These are phyloP conservation scores for Monilinia fructicola DNA, from an alignment of 2,329 filamentous ascomycete species.

Conservation along the genomic window DNA sequence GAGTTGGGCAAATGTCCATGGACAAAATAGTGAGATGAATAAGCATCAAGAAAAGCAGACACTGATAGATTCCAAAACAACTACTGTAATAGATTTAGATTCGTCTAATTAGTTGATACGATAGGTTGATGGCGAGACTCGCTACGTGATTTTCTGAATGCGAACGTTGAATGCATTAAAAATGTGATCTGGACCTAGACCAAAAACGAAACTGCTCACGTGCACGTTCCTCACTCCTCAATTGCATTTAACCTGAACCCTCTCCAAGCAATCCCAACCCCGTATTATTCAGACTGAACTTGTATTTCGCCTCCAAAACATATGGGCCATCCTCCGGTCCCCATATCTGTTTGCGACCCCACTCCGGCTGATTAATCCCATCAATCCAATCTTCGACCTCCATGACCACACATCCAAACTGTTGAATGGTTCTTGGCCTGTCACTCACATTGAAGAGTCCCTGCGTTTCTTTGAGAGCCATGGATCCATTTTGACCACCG, in stretches of 20 bases:
- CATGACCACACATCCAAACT: constrained; percentile 85
- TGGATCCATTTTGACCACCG: constrained; percentile 68
- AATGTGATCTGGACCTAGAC: too few species aligned
- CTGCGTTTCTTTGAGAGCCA: constrained; percentile 69
- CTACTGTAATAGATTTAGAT: too few species aligned
- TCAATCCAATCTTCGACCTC: constrained; percentile 95
- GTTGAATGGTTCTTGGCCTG: constrained; percentile 61
- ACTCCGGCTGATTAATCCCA: constrained; percentile 87
- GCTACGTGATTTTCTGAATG: too few species aligned
- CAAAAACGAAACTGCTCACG: too few species aligned
- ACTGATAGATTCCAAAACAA: too few species aligned
- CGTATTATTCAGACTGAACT: constrained; percentile 46
- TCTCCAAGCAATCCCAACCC: constrained; percentile 28
- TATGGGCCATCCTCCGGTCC: constrained; percentile 60
- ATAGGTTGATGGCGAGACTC: too few species aligned
- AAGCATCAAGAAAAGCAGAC: too few species aligned
- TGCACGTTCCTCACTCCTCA: background rate
- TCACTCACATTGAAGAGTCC: constrained; percentile 56
- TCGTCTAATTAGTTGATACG: too few species aligned
- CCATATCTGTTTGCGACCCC: constrained; percentile 70
- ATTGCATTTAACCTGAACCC: constrained; percentile 30
- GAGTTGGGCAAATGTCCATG: background rate
- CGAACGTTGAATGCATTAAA: too few species aligned
- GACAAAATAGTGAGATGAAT: background rate
- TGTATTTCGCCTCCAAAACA: constrained; percentile 61